These are phyloP conservation scores for Guyanaporus albipodus DNA, from an alignment of 768 basidiomycete genomes.

Conservation along the genomic window DNA sequence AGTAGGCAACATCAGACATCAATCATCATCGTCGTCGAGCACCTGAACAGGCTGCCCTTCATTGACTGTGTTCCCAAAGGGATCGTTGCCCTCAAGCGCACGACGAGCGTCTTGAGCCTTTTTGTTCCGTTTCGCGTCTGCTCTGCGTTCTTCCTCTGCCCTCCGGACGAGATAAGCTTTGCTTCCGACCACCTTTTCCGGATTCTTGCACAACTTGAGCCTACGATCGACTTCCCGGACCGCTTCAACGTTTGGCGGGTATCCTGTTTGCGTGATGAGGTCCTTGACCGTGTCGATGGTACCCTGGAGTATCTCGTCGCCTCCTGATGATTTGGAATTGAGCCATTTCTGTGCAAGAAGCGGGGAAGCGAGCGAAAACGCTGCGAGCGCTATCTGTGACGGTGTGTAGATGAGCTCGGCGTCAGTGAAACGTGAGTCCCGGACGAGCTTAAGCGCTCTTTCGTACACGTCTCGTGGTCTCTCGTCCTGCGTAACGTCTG, in stretches of 20 bases:
- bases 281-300: constrained; percentile 46
- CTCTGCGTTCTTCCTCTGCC: constrained; percentile 66
- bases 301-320: constrained; percentile 20
- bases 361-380: constrained; percentile 63
- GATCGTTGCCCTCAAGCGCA: constrained; percentile 54
- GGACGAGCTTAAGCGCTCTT: constrained; percentile 59
- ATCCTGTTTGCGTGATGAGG: constrained; percentile 51
- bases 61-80: constrained; percentile 59
- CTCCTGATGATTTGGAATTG: constrained; percentile 33
- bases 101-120: constrained; percentile 51
- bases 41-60: constrained; percentile 34
- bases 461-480: constrained; percentile 58
- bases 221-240: constrained; percentile 89
- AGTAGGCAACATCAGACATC: not conserved
- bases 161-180: constrained; percentile 72
- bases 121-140: constrained; percentile 62
- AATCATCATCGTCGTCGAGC: constrained; percentile 48
- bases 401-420: constrained; percentile 89
- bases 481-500: constrained; percentile 46
- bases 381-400: constrained; percentile 88
- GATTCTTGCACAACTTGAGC: constrained; percentile 87
- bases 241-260: constrained; percentile 70
- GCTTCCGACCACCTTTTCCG: constrained; percentile 92
- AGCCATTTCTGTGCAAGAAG: constrained; percentile 61
- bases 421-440: constrained; percentile 84